Conservation (phyloP, 1,284 basidiomycete genomes). For the Malassezia yamatoensis region DNA sequence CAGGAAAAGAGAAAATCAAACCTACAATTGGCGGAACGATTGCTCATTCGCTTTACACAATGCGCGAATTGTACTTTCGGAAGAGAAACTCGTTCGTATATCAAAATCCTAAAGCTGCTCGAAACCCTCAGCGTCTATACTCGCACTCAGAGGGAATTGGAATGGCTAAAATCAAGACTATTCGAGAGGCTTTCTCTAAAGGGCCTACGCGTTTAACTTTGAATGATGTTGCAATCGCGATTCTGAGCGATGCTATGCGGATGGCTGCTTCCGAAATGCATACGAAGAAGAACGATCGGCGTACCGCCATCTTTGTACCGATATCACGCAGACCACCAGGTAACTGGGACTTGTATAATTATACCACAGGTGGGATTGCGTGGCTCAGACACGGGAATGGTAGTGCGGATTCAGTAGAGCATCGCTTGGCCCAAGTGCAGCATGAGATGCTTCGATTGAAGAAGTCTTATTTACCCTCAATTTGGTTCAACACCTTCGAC, state of each 20-base stretch:
- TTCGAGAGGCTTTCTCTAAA: constrained; percentile 39
- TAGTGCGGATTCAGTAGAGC: constrained; percentile 24
- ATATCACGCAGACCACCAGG: constrained; percentile 39
- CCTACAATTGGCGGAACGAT: constrained; percentile 35
- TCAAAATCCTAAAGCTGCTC: constrained; percentile 19
- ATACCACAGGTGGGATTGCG: constrained; percentile 40
- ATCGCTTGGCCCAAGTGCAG: constrained; percentile 34
- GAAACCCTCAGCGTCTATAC: constrained; percentile 30
- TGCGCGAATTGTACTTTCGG: constrained; percentile 42
- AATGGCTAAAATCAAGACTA: constrained; percentile 43
- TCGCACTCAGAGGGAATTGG: constrained; percentile 40
- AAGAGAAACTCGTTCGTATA: constrained; percentile 39
- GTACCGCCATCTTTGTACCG: constrained; percentile 45
- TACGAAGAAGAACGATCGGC: constrained; percentile 34
- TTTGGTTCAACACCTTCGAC: constrained; percentile 36
- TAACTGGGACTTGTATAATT: constrained; percentile 42
- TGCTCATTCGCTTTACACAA: constrained; percentile 30
- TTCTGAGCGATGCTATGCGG: constrained; percentile 34
- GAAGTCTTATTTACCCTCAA: constrained; percentile 33
- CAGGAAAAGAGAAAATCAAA: constrained; percentile 35
- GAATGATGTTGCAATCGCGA: constrained; percentile 44
- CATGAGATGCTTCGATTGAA: constrained; percentile 45
- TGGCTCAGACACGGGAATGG: constrained; percentile 41
- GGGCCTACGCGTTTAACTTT: constrained; percentile 34
- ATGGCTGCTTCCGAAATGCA: constrained; percentile 24